Base-by-base conservation (phyloP, 176 grass and related monocot species). In the Areca catechu region DNA sequence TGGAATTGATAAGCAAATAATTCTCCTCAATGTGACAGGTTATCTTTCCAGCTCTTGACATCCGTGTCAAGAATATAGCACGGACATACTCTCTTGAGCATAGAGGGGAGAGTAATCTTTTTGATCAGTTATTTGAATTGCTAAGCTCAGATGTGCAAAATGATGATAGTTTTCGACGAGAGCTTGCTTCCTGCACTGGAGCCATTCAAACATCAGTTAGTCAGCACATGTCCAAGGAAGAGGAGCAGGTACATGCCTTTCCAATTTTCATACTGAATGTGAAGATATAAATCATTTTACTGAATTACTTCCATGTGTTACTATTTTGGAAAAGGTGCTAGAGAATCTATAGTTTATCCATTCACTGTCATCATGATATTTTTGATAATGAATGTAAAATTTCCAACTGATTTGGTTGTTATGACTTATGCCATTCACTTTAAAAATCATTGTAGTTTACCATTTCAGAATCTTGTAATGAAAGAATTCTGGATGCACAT, bases 161-260 rank as follows among this genome's bases (percentile, higher is more conserved):
- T 37, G 64, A 80, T 9, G 34, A 43, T 54, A 55, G 54, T 71
- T 68, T 81, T 29, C 37, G 79, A 19, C 81, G 90, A 52, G 82
- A 95, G 67, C 59, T 95, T 70, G 82, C 90, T 29, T 95, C 85
- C 15, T 85, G 78, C 49, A 78, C 79, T 67, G 82, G 85, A 23
- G 90, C 82, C 66, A 89, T 95, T 68, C 74, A 75, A 34, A 89
- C 76, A 19, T 81, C 72, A 70, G 64, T 95, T 55, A 78, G 57
- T 24, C 85, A 95, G 69, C 90, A 95, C 56, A 89, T 95, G 90
- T 95, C 77, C 49, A 95, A 95, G 74, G 90, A 95, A 83, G 82
- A 95, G 76, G 79, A 95, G 50, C 90, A 95, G 85, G 90, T 95
- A 49, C 63, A 19, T 76, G 24, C 12, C 54, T 47, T 43, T 43